phyloP scores from a whole-genome alignment of 179 eudicot species.

The Monotropa hypopitys region DNA sequence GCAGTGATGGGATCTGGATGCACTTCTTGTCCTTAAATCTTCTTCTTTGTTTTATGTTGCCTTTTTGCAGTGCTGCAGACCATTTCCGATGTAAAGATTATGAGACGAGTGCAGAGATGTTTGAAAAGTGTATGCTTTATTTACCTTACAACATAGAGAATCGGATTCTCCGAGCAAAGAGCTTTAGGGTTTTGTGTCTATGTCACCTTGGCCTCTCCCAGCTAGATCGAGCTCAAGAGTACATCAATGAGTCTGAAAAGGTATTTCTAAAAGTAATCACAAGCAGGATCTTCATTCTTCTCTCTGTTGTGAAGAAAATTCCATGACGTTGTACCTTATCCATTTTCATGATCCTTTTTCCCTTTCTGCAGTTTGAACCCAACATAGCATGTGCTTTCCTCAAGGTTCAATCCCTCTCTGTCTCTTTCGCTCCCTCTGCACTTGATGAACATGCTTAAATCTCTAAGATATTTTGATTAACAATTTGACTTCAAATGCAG shows the following conservation, averaged over 20 bases:
- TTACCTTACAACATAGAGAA: conserved; percentile 54
- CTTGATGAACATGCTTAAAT: not conserved
- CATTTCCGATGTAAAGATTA: conserved; percentile 74
- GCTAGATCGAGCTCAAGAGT: conserved; percentile 89
- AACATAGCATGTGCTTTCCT: conserved; percentile 69
- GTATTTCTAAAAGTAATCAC: conserved; percentile 17
- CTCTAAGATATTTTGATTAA: not conserved
- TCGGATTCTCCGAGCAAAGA: conserved; percentile 76
- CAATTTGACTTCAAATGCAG: not conserved
- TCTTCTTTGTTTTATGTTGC: conserved; percentile 3
- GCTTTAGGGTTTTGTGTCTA: conserved; percentile 74
- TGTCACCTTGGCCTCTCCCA: conserved; percentile 78
- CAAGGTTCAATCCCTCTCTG: conserved; percentile 37
- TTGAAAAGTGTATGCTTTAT: conserved; percentile 84
- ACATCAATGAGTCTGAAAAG: conserved; percentile 89
- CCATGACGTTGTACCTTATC: not conserved
- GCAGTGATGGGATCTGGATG: not conserved
- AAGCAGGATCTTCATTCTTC: not conserved
- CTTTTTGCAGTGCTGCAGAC: conserved; percentile 59
- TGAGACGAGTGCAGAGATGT: conserved; percentile 59
- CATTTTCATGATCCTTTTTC: conserved; percentile 16
- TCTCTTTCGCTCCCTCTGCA: not conserved
- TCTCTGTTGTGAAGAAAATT: not conserved
- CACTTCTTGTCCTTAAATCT: not conserved
- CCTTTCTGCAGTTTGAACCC: conserved; percentile 72